These are phyloP conservation scores for Pleomassaria siparia DNA, from an alignment of 2,329 filamentous ascomycete species.

Conservation along the genomic window DNA sequence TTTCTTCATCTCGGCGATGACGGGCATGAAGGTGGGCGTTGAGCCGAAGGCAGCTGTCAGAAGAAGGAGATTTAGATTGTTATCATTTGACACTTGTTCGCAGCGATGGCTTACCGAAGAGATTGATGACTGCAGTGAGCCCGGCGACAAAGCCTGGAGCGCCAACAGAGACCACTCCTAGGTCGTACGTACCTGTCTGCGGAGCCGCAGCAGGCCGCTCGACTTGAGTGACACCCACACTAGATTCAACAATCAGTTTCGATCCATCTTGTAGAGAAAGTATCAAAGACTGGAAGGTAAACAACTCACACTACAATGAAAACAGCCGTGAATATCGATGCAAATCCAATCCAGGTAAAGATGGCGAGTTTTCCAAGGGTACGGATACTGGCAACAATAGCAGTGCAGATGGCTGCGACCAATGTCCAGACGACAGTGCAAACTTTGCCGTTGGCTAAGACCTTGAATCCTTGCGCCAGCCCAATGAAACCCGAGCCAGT, in stretches of 20 bases:
- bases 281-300: background rate
- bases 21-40: background rate
- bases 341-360: background rate
- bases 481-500: background rate
- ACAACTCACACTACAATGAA: background rate
- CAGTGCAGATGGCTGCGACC: background rate
- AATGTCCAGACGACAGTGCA: background rate
- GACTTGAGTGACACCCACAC: background rate
- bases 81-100: background rate
- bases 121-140: background rate
- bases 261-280: background rate
- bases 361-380: background rate
- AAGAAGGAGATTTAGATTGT: background rate
- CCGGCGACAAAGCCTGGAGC: background rate
- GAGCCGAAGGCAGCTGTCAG: background rate
- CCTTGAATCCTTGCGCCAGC: background rate
- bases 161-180: background rate
- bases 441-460: background rate
- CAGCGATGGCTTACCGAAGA: background rate
- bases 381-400: background rate
- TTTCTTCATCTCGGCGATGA: background rate
- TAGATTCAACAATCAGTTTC: background rate
- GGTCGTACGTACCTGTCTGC: background rate
- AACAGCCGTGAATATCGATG: background rate
- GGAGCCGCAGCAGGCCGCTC: background rate